Evolutionary conservation across 1,139 yeast genomes (phyloP).

Genomic region (Lodderomyces parapsilosis): DNA sequence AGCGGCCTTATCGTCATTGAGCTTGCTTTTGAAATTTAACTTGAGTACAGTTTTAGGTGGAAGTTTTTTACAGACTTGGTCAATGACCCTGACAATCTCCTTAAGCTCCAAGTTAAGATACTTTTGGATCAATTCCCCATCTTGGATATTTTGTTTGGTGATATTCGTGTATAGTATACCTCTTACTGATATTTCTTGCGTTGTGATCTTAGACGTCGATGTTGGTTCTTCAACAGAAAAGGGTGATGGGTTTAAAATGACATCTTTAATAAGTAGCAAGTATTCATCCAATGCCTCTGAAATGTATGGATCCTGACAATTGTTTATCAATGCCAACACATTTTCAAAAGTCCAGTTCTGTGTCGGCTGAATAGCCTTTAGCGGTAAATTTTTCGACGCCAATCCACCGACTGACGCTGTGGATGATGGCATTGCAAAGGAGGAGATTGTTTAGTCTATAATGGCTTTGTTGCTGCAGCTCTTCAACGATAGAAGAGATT

Average conservation of each 20-base stretch:
- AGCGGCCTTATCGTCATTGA: constrained; percentile 37
- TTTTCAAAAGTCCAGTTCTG: constrained; percentile 46
- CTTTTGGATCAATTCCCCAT: constrained; percentile 40
- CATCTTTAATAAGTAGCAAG: constrained; percentile 32
- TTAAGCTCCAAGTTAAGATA: constrained; percentile 30
- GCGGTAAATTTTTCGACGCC: constrained; percentile 12
- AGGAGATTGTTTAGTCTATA: neutral
- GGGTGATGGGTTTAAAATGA: constrained; percentile 36
- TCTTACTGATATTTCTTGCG: constrained; percentile 37
- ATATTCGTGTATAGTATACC: constrained; percentile 38
- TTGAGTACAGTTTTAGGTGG: constrained; percentile 22
- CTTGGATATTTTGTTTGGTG: constrained; percentile 27
- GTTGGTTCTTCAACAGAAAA: constrained; percentile 17
- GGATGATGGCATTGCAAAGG: neutral
- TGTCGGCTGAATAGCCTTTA: constrained; percentile 38
- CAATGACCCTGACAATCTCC: constrained; percentile 48
- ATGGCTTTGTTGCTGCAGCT: constrained; percentile 2
- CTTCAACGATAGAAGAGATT: neutral
- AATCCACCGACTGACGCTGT: neutral
- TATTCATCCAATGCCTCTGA: constrained; percentile 47
- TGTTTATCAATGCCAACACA: constrained; percentile 34
- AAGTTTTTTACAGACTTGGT: constrained; percentile 36
- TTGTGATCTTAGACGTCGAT: constrained; percentile 3
- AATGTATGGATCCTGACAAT: constrained; percentile 33
- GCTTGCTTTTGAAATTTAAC: constrained; percentile 29